A percentile compares a stretch with the other conserved stretches of the same genome.
Evolutionary conservation across 768 basidiomycete species (phyloP).

Genomic region (Tricholoma matsutake): DNA sequence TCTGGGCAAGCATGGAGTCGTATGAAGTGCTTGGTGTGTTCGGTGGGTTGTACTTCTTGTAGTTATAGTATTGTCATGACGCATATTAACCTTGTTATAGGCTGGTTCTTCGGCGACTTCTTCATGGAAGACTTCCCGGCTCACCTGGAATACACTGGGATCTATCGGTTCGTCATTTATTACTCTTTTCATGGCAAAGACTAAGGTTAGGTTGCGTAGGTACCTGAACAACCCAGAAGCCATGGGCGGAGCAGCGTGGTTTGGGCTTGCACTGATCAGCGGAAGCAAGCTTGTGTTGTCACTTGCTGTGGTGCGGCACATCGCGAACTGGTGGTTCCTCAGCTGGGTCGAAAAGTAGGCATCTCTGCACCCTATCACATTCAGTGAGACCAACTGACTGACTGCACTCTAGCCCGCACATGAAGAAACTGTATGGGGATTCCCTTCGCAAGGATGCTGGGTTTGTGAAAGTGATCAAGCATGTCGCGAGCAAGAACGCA

Average conservation of each 20-base stretch:
- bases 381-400: not conserved
- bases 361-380: slow-evolving; percentile 1
- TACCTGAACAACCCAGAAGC: slow-evolving; percentile 95
- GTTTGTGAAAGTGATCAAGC: slow-evolving; percentile 97
- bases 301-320: slow-evolving; percentile 79
- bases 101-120: slow-evolving; percentile 99
- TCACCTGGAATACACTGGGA: slow-evolving; percentile 92
- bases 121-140: slow-evolving; percentile 93
- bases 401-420: slow-evolving; percentile 77
- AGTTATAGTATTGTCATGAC: not conserved
- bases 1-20: slow-evolving; percentile 89
- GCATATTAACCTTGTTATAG: slow-evolving; percentile 32
- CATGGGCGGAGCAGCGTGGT: slow-evolving; percentile 94
- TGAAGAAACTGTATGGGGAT: slow-evolving; percentile 94
- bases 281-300: slow-evolving; percentile 88
- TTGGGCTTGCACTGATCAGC: slow-evolving; percentile 89
- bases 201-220: slow-evolving; percentile 31
- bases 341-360: slow-evolving; percentile 82
- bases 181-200: not conserved
- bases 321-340: slow-evolving; percentile 97
- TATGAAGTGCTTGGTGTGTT: slow-evolving; percentile 94
- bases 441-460: slow-evolving; percentile 94
- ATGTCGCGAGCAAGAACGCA: slow-evolving; percentile 81
- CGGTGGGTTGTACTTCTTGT: slow-evolving; percentile 43
- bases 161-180: slow-evolving; percentile 67